These are phyloP conservation scores for Euphorbia peplus DNA, from an alignment of 345 rosid genomes.

Conservation along the genomic window DNA sequence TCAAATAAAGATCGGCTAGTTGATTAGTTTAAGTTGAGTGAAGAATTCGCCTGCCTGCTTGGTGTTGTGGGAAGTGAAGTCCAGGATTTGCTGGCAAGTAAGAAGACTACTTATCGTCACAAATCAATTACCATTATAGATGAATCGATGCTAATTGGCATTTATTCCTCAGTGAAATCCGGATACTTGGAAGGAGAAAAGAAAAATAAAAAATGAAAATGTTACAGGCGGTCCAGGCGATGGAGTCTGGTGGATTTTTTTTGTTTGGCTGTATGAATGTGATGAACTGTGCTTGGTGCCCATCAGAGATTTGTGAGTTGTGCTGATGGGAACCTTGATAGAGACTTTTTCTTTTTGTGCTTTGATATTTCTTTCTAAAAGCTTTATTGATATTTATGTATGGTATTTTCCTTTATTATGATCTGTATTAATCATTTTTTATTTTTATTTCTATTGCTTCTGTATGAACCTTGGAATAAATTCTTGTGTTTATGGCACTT, in stretches of 20 bases:
- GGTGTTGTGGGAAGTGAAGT: conserved; percentile 21
- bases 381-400: conserved; percentile 36
- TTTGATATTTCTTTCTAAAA: too few species aligned
- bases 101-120: conserved; percentile 21
- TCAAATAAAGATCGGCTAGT: conserved; percentile 16
- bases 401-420: conserved; percentile 23
- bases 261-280: conserved; percentile 42
- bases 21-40: conserved; percentile 20
- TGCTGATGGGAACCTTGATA: conserved; percentile 51
- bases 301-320: conserved; percentile 46
- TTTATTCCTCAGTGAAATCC: conserved; percentile 30
- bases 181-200: not conserved
- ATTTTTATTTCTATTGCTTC: conserved; percentile 24
- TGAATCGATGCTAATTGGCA: conserved; percentile 38
- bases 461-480: conserved; percentile 48
- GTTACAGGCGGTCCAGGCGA: conserved; percentile 35
- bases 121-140: conserved; percentile 36
- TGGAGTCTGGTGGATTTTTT: conserved; percentile 42
- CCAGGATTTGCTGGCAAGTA: conserved; percentile 16
- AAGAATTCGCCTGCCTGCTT: conserved; percentile 20
- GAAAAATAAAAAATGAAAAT: conserved; percentile 12
- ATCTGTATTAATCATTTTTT: conserved; percentile 9
- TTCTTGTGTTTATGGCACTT: conserved; percentile 52
- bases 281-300: conserved; percentile 56
- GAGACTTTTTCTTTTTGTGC: conserved; percentile 42